A percentile compares a stretch with the other conserved stretches of the same genome.
These are phyloP conservation scores for Massarina eburnea DNA, from an alignment of 2,329 filamentous ascomycete genomes.

Conservation along the genomic window DNA sequence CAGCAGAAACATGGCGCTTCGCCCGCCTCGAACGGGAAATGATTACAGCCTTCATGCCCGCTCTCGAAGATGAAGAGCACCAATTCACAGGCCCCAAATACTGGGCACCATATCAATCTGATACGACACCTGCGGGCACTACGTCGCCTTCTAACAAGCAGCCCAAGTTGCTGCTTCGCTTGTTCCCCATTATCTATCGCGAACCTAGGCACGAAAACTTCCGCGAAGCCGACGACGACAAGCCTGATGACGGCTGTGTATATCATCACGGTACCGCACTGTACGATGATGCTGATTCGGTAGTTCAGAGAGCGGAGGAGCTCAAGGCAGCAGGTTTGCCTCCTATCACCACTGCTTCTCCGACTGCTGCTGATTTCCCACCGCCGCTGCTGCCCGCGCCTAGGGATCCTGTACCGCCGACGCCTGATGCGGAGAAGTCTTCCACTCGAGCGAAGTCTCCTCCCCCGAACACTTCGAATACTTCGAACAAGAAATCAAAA, in stretches of 20 bases:
- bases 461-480: neutral
- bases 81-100: constrained; percentile 33
- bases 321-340: constrained; percentile 43
- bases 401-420: constrained; percentile 27
- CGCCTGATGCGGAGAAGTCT: constrained; percentile 18
- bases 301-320: constrained; percentile 37
- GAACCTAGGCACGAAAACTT: constrained; percentile 53
- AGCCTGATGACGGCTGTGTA: constrained; percentile 50
- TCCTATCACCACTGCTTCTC: constrained; percentile 37
- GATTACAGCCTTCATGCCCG: constrained; percentile 55
- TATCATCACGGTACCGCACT: constrained; percentile 54
- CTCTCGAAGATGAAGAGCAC: constrained; percentile 35
- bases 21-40: constrained; percentile 60
- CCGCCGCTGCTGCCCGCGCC: constrained; percentile 39
- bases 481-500: constrained; percentile 8
- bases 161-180: constrained; percentile 51
- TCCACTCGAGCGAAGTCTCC: constrained; percentile 3
- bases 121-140: constrained; percentile 29
- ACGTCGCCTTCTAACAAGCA: constrained; percentile 27
- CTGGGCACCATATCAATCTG: constrained; percentile 40
- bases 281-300: constrained; percentile 49
- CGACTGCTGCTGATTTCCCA: constrained; percentile 44
- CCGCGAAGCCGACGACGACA: constrained; percentile 41
- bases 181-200: constrained; percentile 56
- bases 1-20: constrained; percentile 61